A percentile compares a stretch with the other conserved stretches of the same genome.
phyloP scores from a whole-genome alignment of 2,329 filamentous ascomycete species.

The Phaeoacremonium minimum region DNA sequence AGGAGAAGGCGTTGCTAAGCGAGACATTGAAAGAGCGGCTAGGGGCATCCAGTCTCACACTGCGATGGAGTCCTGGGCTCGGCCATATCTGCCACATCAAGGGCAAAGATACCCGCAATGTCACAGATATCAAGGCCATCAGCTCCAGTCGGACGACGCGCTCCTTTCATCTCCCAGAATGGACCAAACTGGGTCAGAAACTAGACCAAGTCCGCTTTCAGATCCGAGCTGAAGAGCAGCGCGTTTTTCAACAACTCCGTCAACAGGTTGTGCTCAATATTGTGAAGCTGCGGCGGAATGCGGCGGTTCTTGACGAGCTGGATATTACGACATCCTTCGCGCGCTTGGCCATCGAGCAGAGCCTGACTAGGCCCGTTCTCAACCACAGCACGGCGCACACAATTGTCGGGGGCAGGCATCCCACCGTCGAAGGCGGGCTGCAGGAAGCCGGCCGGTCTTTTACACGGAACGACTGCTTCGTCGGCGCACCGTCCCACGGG shows the following conservation, averaged over 20 bases:
- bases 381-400: constrained; percentile 63
- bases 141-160: constrained; percentile 79
- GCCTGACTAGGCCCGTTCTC: constrained; percentile 69
- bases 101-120: constrained; percentile 61
- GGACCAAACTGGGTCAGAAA: constrained; percentile 74
- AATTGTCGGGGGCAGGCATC: constrained; percentile 83
- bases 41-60: constrained; percentile 59
- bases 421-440: constrained; percentile 84
- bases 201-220: constrained; percentile 75
- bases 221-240: constrained; percentile 80
- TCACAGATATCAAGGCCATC: constrained; percentile 47
- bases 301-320: constrained; percentile 86
- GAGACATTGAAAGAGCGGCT: constrained; percentile 58
- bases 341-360: constrained; percentile 68
- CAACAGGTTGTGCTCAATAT: constrained; percentile 75
- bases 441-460: constrained; percentile 76
- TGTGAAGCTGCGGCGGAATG: constrained; percentile 82
- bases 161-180: constrained; percentile 78
- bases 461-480: constrained; percentile 78
- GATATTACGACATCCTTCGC: constrained; percentile 89
- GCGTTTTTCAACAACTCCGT: constrained; percentile 71
- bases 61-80: constrained; percentile 82
- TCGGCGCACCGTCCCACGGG: constrained; percentile 66
- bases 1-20: constrained; percentile 58
- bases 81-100: constrained; percentile 91